phyloP scores from a whole-genome alignment of 768 basidiomycete genomes.

The Kwoniella pini region DNA sequence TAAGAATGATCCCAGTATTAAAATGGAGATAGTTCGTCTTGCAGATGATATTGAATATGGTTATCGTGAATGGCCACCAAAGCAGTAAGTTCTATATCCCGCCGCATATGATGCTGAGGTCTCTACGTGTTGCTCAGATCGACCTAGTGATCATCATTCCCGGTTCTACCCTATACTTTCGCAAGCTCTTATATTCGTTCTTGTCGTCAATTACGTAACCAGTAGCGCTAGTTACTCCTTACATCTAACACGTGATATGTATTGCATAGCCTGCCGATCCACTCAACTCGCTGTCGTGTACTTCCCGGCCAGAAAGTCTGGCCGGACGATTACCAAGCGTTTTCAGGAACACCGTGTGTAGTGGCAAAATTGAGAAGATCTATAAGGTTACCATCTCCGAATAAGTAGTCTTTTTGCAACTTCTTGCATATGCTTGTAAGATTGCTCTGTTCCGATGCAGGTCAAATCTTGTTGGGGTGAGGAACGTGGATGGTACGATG shows the following conservation, averaged over 20 bases:
- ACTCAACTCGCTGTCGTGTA: slow-evolving; percentile 1
- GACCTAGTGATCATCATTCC: no score
- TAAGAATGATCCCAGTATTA: background rate
- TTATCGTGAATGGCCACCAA: background rate
- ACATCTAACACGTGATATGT: background rate
- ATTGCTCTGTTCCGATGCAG: background rate
- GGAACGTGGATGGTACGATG: background rate
- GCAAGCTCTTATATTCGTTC: no score
- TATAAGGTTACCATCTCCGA: background rate
- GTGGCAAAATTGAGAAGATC: background rate
- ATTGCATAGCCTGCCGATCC: background rate
- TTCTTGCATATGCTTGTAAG: background rate
- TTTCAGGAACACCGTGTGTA: background rate
- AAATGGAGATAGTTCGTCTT: background rate
- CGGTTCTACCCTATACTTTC: no score
- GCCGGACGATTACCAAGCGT: slow-evolving; percentile 1
- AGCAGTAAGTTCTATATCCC: no score
- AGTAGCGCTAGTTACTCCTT: no score
- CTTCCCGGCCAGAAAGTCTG: background rate
- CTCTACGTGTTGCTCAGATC: no score
- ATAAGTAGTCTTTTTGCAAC: background rate
- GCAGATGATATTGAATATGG: slow-evolving; percentile 1
- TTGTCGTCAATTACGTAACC: no score
- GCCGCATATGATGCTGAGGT: no score
- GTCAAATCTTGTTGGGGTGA: background rate